phyloP scores from a whole-genome alignment of 2,329 filamentous ascomycete genomes.

The Fusarium mexicanum region DNA sequence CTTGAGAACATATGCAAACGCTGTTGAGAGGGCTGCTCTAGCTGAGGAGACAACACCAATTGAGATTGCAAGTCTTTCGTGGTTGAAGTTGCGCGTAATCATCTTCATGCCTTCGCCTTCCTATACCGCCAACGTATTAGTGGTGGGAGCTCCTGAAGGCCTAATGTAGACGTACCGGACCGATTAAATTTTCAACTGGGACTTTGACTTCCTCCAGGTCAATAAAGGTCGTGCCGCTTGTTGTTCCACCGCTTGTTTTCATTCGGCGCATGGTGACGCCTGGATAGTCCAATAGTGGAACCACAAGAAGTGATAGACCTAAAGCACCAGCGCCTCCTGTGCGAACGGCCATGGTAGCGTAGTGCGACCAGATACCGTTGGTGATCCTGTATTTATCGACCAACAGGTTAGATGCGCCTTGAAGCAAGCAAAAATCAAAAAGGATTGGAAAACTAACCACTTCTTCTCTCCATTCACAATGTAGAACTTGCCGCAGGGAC shows the following conservation, averaged over 20 bases:
- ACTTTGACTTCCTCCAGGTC: not conserved
- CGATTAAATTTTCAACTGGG: not conserved
- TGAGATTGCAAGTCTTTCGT: not conserved
- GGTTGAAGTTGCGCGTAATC: not conserved
- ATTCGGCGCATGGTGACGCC: not conserved
- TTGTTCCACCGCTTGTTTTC: not conserved
- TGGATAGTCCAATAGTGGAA: not conserved
- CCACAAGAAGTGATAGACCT: not conserved
- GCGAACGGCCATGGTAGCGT: not conserved
- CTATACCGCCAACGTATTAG: not conserved
- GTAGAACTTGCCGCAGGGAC: not conserved
- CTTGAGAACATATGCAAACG: not conserved
- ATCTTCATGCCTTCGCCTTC: not conserved
- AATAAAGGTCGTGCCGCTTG: not conserved
- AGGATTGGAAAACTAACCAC: not conserved
- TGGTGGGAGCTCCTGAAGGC: accelerated
- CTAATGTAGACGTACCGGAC: not conserved
- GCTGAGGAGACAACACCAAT: not conserved
- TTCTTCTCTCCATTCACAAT: not conserved
- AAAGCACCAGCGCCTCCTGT: not conserved
- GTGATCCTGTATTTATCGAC: accelerated
- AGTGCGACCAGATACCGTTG: not conserved
- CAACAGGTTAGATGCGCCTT: accelerated
- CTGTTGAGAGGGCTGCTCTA: not conserved
- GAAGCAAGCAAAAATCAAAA: accelerated